Base-by-base conservation (phyloP, 257 asterid species). In the Schizonepeta tenuifolia region DNA sequence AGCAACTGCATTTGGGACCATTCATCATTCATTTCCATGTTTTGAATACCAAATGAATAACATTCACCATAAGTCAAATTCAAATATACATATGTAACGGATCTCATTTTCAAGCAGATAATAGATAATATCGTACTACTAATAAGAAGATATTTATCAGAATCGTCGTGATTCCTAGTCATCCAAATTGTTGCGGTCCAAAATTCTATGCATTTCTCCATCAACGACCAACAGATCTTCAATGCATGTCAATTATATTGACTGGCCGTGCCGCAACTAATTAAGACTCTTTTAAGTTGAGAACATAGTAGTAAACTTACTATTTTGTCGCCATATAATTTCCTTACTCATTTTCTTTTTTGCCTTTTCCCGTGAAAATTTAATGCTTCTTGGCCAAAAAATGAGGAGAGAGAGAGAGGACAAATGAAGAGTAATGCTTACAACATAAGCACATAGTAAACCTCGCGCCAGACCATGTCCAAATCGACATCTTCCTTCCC, bases 401-500 rank as follows among this genome's bases (percentile, higher is more conserved):
- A 17, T 20, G 18, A 62, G 57, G 35, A 67, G 38, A 60, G 33
- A 53, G 47, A 13, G 35, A 12, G 64, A 40, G 24, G 38, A 47
- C 43, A 44, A 56, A 43, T 26, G 31, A 57, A 17, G 69, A 65
- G 73, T 63, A 62, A 71, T 65, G 69, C 43, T 75, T 70, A 55
- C 14, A 79, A 46, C 60, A 70, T n/a, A 71, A 57, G 63, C 72
- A 46, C 80, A 81, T 71, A 58, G 78, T 67, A 75, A 65, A 79
- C 59, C 78, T 75, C 72, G 80, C 40, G 77, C 61, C 65, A 69
- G 72, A 50, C 72, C 36, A 75, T 66, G 63, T 54, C 49, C 7
- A 64, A 50, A 63, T 76, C 61, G 79, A 81, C 84, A 76, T 76
- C 81, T 75, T 53, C n/a, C n/a, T n/a, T n/a, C n/a, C n/a, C n/a